Base-by-base conservation (phyloP, 176 grass and related monocot species). In the Areca catechu region DNA sequence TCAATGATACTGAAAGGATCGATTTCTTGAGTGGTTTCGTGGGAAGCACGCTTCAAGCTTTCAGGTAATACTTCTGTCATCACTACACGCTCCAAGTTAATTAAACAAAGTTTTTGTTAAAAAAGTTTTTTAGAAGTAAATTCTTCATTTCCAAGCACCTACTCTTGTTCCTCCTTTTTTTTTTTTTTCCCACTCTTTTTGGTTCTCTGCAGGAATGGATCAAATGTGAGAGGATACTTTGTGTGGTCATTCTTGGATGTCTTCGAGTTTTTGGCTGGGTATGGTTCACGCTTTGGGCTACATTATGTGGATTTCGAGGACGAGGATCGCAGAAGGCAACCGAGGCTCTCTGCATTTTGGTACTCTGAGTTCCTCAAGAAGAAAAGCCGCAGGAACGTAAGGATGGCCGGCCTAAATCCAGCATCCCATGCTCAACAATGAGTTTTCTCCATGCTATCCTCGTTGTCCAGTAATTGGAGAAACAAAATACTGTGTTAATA, bases 161-260 rank as follows among this genome's bases (percentile, higher is more conserved):
- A 12, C 9, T 43, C 34, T 43, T 43, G 0, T 43, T 23, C 75
- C 20, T 50, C 12, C 3, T 4, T 25, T 4, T 25, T 25, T 25
- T 4, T 4, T 25, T 25, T 4, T 25, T 28, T 53, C 12, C n/a
- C n/a, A n/a, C n/a, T n/a, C 15, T 27, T 4, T 37, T 37, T 37
- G 9, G 1, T 37, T 1, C 9, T 43, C 34, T 77, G 68, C 60
- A 86, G 79, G 77, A 79, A 89, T 43, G 85, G 86, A 56, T 67
- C 54, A 7, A 74, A 86, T 19, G 82, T 89, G 69, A 95, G 70
- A 75, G 77, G 82, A 20, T 95, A 86, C 49, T 86, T 86, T 16
- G 34, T 49, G 1, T 95, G 86, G 86, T 48, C 63, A 25, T 90
- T 86, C 37, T 4, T 95, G 67, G 86, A 90, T 73, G 25, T 90